Evolutionary conservation across 768 basidiomycete species (phyloP).

Genomic region (Tylopilus intermedius): DNA sequence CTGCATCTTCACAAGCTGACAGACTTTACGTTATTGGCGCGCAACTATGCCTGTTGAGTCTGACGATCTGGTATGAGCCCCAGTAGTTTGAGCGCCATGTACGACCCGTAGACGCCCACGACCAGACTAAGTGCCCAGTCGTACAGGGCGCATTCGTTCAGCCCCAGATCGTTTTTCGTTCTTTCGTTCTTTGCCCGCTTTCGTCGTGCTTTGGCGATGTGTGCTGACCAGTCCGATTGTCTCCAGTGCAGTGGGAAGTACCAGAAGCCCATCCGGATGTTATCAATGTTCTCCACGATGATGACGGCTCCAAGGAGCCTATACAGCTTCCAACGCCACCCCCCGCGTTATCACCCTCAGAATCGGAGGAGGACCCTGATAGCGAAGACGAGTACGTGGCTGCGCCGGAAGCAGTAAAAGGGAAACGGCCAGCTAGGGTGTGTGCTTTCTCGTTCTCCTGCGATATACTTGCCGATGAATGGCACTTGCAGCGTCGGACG

Average conservation of each 20-base stretch:
- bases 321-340: constrained; percentile 23
- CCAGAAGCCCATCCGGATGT: constrained; percentile 51
- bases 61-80: constrained; percentile 33
- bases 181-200: constrained; percentile 13
- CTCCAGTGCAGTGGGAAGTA: constrained; percentile 71
- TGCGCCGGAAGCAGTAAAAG: constrained; percentile 34
- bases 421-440: constrained; percentile 41
- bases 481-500: constrained; percentile 37
- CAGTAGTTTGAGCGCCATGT: constrained; percentile 29
- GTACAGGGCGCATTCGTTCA: constrained; percentile 1
- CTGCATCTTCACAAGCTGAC: constrained; percentile 31
- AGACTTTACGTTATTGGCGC: constrained; percentile 33
- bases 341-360: constrained; percentile 35
- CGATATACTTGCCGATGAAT: constrained; percentile 9
- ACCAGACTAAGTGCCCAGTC: constrained; percentile 16
- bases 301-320: constrained; percentile 20
- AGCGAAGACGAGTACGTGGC: constrained; percentile 74
- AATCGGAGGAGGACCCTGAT: constrained; percentile 45
- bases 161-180: neutral
- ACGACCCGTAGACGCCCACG: constrained; percentile 21
- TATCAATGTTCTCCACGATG: constrained; percentile 17
- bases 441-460: constrained; percentile 21
- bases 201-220: constrained; percentile 11
- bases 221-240: constrained; percentile 29
- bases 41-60: constrained; percentile 34